These are phyloP conservation scores for Metarhizium sp. DNA, from an alignment of 2,329 filamentous ascomycete species.

Conservation along the genomic window DNA sequence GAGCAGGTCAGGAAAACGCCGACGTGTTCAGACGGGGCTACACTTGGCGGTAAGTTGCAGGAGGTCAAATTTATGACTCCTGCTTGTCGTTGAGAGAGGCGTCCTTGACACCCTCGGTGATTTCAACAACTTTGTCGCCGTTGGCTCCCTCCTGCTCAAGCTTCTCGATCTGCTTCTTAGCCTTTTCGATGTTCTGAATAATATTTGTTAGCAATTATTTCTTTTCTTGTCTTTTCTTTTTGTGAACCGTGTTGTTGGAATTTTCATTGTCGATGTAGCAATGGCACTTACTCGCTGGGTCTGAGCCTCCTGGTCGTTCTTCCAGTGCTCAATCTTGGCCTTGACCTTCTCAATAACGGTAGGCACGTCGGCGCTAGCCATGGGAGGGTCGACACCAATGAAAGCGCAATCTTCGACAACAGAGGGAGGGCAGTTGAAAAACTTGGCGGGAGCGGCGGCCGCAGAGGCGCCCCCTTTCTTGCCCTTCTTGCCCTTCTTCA, in stretches of 20 bases:
- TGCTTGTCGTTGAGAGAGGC: conserved; percentile 43
- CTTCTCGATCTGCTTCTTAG: conserved; percentile 87
- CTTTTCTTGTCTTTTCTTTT: background rate
- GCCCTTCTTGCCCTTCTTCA: conserved; percentile 81
- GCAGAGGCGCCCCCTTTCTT: conserved; percentile 50
- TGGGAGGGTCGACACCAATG: conserved; percentile 79
- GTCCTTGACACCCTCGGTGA: conserved; percentile 41
- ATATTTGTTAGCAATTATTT: conserved; percentile 12
- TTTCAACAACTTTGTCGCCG: conserved; percentile 41
- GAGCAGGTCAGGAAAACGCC: background rate
- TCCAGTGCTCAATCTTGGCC: conserved; percentile 86
- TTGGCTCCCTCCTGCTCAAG: conserved; percentile 55
- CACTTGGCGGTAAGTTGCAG: background rate
- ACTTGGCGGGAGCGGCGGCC: conserved; percentile 37
- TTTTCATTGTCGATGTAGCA: background rate
- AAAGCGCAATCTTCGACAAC: conserved; percentile 85
- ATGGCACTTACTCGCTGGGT: conserved; percentile 68
- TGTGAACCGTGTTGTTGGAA: background rate
- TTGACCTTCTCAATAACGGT: conserved; percentile 78
- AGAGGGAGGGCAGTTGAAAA: conserved; percentile 79
- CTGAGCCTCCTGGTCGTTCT: conserved; percentile 78
- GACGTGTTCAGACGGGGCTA: background rate
- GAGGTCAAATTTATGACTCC: conserved; percentile 28
- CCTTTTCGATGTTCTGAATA: conserved; percentile 84
- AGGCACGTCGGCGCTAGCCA: conserved; percentile 75